These are phyloP conservation scores for Globisporangium spiculum DNA, from an alignment of 352 stramenopile genomes.

Conservation along the genomic window DNA sequence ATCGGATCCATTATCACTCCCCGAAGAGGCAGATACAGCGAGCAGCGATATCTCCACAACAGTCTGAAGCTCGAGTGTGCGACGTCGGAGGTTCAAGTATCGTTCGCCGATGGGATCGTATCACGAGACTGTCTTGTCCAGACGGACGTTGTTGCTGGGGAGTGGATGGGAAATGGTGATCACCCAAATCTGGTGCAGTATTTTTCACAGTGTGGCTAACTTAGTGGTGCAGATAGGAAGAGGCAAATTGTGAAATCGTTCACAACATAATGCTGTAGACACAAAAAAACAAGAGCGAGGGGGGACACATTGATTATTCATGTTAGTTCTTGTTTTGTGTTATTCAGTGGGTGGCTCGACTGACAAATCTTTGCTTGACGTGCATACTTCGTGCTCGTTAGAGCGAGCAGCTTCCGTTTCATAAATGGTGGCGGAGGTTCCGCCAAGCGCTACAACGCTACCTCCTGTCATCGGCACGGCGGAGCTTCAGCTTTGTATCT, in stretches of 20 bases:
- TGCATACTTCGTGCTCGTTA: neutral
- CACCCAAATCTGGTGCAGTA: neutral
- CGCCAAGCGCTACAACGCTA: neutral
- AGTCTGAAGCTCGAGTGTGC: constrained; percentile 14
- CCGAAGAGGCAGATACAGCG: constrained; percentile 19
- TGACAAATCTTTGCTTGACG: neutral
- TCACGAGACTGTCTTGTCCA: constrained; percentile 14
- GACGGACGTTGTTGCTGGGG: constrained; percentile 13
- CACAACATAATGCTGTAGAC: neutral
- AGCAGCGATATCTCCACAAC: constrained; percentile 22
- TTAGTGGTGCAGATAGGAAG: neutral
- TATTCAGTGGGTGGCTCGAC: neutral
- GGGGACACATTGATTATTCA: neutral
- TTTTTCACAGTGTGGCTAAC: neutral
- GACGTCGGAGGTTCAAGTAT: neutral
- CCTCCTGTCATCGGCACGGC: neutral
- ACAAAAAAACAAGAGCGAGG: too few relatives aligned
- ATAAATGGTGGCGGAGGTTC: neutral
- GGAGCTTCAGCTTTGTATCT: constrained; percentile 1
- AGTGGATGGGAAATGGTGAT: neutral
- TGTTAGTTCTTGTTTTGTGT: neutral
- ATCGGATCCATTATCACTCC: constrained; percentile 32
- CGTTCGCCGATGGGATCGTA: neutral
- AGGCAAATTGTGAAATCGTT: neutral
- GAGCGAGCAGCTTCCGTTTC: neutral